Conservation (phyloP, 257 asterid genomes). For the Linderniella brevidens region DNA sequence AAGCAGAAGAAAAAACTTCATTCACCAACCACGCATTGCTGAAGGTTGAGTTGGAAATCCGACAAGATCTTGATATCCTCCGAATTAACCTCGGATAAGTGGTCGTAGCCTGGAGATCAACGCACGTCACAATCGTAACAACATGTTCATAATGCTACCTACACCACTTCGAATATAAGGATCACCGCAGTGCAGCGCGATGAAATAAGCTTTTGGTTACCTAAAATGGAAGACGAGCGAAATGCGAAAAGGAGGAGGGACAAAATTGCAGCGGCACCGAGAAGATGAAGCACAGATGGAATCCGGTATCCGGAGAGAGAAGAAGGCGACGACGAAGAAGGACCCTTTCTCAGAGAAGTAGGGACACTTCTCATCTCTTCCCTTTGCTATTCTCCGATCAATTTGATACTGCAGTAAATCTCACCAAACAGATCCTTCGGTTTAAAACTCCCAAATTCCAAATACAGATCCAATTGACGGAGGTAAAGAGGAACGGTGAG, state of each 20-base stretch:
- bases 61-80: constrained; percentile 36
- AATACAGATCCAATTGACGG: no score
- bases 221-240: constrained; percentile 41
- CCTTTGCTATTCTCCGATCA: no score
- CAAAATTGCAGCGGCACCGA: constrained; percentile 56
- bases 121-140: neutral
- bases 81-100: constrained; percentile 9
- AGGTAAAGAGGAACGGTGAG: no score
- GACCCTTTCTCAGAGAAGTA: no score
- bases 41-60: constrained; percentile 55
- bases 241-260: constrained; percentile 49
- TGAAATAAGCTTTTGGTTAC: constrained; percentile 11
- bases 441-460: no score
- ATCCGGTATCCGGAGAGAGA: constrained; percentile 8
- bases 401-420: no score
- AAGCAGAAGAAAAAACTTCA: neutral
- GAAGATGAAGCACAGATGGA: constrained; percentile 38
- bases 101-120: constrained; percentile 25
- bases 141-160: no score
- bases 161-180: neutral
- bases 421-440: no score
- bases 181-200: constrained; percentile 3
- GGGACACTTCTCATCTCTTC: no score
- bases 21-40: constrained; percentile 81
- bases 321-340: no score